phyloP scores from a whole-genome alignment of 2,329 filamentous ascomycete species.

The Xylariaceae sp. region DNA sequence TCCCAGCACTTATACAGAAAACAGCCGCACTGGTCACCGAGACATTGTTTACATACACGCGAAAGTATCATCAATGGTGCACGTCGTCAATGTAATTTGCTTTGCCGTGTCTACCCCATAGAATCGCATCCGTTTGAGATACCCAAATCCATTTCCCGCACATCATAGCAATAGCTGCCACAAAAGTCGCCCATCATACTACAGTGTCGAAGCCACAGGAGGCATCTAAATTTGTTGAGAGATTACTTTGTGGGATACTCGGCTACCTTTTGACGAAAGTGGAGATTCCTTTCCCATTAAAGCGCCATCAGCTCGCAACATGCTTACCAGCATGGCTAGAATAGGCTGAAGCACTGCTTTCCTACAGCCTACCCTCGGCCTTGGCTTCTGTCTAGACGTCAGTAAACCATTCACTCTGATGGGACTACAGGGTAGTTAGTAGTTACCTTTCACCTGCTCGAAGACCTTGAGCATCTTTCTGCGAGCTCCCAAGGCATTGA shows the following conservation, averaged over 20 bases:
- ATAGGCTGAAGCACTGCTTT: not conserved
- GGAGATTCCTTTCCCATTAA: not conserved
- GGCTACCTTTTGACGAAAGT: not conserved
- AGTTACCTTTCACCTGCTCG: slow-evolving; percentile 78
- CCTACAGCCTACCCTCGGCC: slow-evolving; percentile 63
- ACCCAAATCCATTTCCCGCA: not conserved
- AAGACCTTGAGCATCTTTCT: slow-evolving; percentile 99
- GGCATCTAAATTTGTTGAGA: not conserved
- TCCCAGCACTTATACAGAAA: not conserved
- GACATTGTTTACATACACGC: not conserved
- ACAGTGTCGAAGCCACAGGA: not conserved
- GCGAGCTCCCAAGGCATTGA: slow-evolving; percentile 88
- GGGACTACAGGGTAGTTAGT: not conserved
- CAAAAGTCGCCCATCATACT: not conserved
- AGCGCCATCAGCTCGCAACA: not conserved
- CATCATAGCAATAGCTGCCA: not conserved
- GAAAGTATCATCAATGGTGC: not conserved
- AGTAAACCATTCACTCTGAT: slow-evolving; percentile 19
- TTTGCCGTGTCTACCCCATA: slow-evolving; percentile 2
- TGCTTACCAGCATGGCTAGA: not conserved
- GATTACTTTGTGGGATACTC: not conserved
- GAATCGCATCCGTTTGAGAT: slow-evolving; percentile 4
- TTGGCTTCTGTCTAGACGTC: slow-evolving; percentile 56
- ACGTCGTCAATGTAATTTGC: not conserved
- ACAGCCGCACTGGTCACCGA: not conserved